These are phyloP conservation scores for Penicillium cosmopolitanum DNA, from an alignment of 495 filamentous ascomycete genomes.

Conservation along the genomic window DNA sequence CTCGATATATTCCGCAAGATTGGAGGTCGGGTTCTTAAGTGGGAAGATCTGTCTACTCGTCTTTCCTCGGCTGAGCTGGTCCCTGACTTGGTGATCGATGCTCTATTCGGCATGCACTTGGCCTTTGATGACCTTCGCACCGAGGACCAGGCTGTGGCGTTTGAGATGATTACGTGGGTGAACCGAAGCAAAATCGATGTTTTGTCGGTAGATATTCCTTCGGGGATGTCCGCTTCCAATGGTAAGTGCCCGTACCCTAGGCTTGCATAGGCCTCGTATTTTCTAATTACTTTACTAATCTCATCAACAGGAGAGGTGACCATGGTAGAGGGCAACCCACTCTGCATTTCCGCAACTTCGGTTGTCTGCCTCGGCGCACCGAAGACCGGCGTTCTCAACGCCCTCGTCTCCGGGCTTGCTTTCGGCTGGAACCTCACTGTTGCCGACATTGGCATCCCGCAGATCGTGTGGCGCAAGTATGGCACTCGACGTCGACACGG, in stretches of 20 bases:
- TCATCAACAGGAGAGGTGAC: conserved; percentile 47
- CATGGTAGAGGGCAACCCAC: conserved; percentile 65
- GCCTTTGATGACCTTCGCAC: conserved; percentile 81
- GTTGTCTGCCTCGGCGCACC: conserved; percentile 85
- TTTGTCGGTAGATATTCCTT: conserved; percentile 84
- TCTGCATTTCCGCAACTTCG: conserved; percentile 74
- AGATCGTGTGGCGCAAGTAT: conserved; percentile 83
- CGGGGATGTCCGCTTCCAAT: conserved; percentile 77
- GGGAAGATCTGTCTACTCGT: conserved; percentile 53
- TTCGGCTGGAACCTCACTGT: conserved; percentile 72
- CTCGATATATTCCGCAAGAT: conserved; percentile 76
- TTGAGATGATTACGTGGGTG: conserved; percentile 83
- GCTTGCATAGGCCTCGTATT: conserved; percentile 26
- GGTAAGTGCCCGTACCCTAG: conserved; percentile 54
- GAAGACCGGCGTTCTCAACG: conserved; percentile 77
- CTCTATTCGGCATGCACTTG: conserved; percentile 79
- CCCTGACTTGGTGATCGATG: conserved; percentile 85
- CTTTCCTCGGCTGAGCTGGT: conserved; percentile 61
- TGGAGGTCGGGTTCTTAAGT: conserved; percentile 68
- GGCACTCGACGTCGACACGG: conserved; percentile 77
- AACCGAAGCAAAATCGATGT: conserved; percentile 79
- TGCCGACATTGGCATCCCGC: conserved; percentile 83
- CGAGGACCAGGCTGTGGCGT: conserved; percentile 79
- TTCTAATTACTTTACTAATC: conserved; percentile 11
- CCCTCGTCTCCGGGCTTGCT: conserved; percentile 61